Percentiles rank a stretch among this genome's conserved stretches.
Conservation (phyloP, 176 grass and related monocot genomes). For the Ensete ventricosum region DNA sequence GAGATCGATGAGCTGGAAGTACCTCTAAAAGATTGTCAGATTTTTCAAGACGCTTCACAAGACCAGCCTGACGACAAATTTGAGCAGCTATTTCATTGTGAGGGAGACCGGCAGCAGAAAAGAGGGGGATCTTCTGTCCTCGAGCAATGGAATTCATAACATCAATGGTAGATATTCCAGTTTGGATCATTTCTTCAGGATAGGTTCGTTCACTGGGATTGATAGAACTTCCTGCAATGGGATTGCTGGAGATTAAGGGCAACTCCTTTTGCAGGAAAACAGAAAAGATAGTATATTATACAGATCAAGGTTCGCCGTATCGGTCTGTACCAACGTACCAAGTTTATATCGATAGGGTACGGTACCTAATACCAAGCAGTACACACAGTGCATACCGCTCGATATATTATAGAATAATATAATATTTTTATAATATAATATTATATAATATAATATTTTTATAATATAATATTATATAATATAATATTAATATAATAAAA, state of each 20-base stretch:
- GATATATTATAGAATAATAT: no score
- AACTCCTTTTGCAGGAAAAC: no score
- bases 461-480: no score
- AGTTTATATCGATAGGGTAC: no score
- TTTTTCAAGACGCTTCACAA: conserved; percentile 87
- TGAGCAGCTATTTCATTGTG: conserved; percentile 99
- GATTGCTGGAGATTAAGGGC: not conserved
- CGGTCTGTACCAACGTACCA: no score
- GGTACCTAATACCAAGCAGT: no score
- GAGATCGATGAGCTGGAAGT: not conserved
- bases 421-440: no score
- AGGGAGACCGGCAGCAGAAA: conserved; percentile 96
- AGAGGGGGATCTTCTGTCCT: conserved; percentile 97
- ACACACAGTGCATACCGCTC: no score
- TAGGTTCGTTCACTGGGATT: conserved; percentile 99
- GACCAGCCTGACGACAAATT: conserved; percentile 96
- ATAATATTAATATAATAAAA: no score
- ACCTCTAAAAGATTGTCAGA: conserved; percentile 57
- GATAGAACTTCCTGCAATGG: conserved; percentile 79
- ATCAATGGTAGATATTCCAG: conserved; percentile 97
- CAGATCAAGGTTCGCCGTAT: no score
- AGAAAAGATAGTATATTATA: no score
- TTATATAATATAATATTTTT: no score
- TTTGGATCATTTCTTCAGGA: conserved; percentile 99
- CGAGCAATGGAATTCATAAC: conserved; percentile 99